Evolutionary conservation across 768 basidiomycete species (phyloP).

Genomic region (Agaricus subrufescens): DNA sequence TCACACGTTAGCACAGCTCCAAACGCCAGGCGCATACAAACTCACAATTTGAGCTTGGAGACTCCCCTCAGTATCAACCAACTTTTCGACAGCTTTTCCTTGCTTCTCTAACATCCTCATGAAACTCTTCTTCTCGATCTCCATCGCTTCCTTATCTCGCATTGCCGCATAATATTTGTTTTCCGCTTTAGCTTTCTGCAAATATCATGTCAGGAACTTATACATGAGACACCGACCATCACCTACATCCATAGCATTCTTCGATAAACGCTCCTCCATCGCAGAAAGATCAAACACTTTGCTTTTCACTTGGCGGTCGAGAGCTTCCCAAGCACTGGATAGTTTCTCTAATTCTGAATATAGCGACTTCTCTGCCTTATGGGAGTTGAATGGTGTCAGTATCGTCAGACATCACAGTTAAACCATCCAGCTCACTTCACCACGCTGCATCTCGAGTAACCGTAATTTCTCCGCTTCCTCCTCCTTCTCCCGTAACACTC

Average conservation of each 20-base stretch:
- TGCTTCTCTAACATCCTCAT: constrained; percentile 45
- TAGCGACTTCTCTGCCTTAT: constrained; percentile 66
- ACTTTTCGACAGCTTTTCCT: constrained; percentile 55
- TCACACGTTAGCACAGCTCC: background rate
- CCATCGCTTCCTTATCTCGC: constrained; percentile 82
- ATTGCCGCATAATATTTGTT: constrained; percentile 92
- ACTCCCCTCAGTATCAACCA: constrained; percentile 59
- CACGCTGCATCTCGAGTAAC: constrained; percentile 59
- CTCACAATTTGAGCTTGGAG: constrained; percentile 58
- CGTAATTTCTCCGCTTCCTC: constrained; percentile 59
- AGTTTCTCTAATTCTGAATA: constrained; percentile 84
- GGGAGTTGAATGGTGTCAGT: constrained; percentile 2
- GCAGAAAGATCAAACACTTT: constrained; percentile 80
- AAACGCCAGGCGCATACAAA: background rate
- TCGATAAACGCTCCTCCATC: constrained; percentile 69
- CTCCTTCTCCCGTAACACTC: constrained; percentile 61
- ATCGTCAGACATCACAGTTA: background rate
- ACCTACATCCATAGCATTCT: constrained; percentile 64
- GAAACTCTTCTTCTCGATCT: constrained; percentile 67
- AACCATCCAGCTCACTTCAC: constrained; percentile 41
- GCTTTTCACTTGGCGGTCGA: constrained; percentile 75
- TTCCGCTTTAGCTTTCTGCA: constrained; percentile 90
- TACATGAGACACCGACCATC: background rate
- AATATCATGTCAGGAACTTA: background rate
- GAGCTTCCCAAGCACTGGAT: constrained; percentile 80